A percentile compares a stretch with the other conserved stretches of the same genome.
phyloP scores from a whole-genome alignment of 2,329 filamentous ascomycete genomes.

The Sporothrix pseudoabietina region DNA sequence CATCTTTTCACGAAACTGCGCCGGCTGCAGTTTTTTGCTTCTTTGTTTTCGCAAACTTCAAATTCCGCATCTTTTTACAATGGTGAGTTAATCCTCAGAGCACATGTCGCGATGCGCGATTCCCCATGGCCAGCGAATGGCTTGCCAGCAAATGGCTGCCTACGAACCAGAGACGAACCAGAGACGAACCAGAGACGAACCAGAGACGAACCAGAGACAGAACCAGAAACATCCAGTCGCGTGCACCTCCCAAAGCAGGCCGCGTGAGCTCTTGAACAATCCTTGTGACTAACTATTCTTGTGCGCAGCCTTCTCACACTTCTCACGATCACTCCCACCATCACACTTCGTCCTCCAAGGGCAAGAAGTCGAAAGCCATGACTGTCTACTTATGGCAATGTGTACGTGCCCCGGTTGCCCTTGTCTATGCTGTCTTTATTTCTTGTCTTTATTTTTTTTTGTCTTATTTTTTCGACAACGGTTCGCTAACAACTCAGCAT shows the following conservation, averaged over 20 bases:
- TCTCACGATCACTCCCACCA: constrained; percentile 19
- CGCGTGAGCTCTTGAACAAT: background rate
- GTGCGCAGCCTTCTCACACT: constrained; percentile 21
- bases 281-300: background rate
- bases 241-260: background rate
- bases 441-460: background rate
- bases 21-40: background rate
- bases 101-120: constrained; percentile 2
- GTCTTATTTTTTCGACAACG: too few species aligned
- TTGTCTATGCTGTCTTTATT: background rate
- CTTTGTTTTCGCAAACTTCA: background rate
- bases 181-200: too few species aligned
- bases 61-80: background rate
- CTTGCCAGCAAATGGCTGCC: background rate
- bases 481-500: constrained; percentile 26
- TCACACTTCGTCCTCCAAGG: constrained; percentile 6
- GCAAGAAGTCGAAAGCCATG: background rate
- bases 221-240: background rate
- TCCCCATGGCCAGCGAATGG: background rate
- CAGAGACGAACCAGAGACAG: background rate
- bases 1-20: background rate
- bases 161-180: background rate
- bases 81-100: background rate
- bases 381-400: constrained; percentile 30
- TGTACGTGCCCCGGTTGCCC: constrained; percentile 6